Percentiles rank a stretch among this genome's conserved stretches.
These are phyloP conservation scores for Globisporangium recalcitrans DNA, from an alignment of 352 stramenopile species.

Conservation along the genomic window DNA sequence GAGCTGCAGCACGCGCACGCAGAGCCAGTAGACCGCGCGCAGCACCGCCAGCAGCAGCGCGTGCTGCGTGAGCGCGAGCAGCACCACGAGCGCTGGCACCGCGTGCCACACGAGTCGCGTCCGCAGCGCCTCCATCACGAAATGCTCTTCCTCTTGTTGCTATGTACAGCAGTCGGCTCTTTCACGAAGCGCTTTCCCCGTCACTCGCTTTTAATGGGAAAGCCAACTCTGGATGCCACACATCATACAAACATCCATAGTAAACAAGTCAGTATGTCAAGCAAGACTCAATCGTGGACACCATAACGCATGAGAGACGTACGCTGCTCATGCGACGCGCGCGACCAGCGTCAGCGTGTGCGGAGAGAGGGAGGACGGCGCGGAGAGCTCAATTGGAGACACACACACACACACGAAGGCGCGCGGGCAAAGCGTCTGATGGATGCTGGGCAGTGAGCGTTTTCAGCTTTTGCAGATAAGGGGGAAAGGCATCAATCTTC, in stretches of 20 bases:
- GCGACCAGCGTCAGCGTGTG: not conserved
- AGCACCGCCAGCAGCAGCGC: constrained; percentile 12
- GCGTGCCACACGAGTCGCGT: constrained; percentile 7
- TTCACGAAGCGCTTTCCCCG: not conserved
- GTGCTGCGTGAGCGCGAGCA: constrained; percentile 16
- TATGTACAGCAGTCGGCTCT: not conserved
- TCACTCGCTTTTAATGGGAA: not conserved
- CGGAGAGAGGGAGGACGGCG: not conserved
- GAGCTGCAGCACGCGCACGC: constrained; percentile 35
- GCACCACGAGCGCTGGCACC: constrained; percentile 23
- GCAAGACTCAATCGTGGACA: too few species aligned
- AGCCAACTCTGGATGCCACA: not conserved
- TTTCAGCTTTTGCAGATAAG: not conserved
- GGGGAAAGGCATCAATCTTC: constrained; percentile 4
- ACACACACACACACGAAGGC: not conserved
- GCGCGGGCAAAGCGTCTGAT: not conserved
- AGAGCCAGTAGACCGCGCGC: constrained; percentile 18
- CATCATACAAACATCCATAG: not conserved
- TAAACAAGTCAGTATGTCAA: constrained; percentile 1
- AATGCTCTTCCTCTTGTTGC: not conserved
- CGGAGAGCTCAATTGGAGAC: not conserved
- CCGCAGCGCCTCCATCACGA: not conserved
- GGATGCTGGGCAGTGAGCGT: not conserved
- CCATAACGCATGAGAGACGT: not conserved
- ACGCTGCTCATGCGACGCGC: constrained; percentile 1